phyloP scores from a whole-genome alignment of 352 stramenopile genomes.

The Pythium plurisporium region DNA sequence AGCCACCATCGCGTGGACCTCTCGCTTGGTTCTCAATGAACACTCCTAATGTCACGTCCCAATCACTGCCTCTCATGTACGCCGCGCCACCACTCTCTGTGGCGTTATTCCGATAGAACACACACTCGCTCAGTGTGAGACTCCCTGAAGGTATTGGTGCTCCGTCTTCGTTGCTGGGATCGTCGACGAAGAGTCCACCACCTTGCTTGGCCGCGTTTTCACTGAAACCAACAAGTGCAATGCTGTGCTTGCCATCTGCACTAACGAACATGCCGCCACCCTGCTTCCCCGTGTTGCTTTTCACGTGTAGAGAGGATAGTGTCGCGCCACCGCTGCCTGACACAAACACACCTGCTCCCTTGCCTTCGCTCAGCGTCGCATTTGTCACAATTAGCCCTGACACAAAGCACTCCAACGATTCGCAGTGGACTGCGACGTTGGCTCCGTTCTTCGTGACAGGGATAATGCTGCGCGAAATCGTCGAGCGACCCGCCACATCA shows the following conservation, averaged over 20 bases:
- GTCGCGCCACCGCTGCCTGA: slow-evolving; percentile 2
- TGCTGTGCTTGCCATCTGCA: slow-evolving; percentile 2
- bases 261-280: slow-evolving; percentile 20
- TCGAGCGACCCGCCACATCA: neutral
- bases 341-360: slow-evolving; percentile 16
- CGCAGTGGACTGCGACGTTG: slow-evolving; percentile 17
- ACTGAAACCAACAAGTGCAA: neutral
- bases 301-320: slow-evolving; percentile 4
- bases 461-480: slow-evolving; percentile 2
- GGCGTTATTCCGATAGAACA: slow-evolving; percentile 18
- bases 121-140: slow-evolving; percentile 1
- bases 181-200: slow-evolving; percentile 2
- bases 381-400: slow-evolving; percentile 4
- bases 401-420: neutral
- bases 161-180: neutral
- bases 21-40: slow-evolving; percentile 14
- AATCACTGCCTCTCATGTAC: neutral
- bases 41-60: neutral
- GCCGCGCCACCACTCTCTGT: neutral
- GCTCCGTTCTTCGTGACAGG: neutral
- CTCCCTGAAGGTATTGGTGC: neutral
- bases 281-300: neutral
- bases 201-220: neutral
- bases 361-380: neutral
- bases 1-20: neutral